phyloP scores from a whole-genome alignment of 306 rosid genomes.

The Cucurbita argyrosperma region DNA sequence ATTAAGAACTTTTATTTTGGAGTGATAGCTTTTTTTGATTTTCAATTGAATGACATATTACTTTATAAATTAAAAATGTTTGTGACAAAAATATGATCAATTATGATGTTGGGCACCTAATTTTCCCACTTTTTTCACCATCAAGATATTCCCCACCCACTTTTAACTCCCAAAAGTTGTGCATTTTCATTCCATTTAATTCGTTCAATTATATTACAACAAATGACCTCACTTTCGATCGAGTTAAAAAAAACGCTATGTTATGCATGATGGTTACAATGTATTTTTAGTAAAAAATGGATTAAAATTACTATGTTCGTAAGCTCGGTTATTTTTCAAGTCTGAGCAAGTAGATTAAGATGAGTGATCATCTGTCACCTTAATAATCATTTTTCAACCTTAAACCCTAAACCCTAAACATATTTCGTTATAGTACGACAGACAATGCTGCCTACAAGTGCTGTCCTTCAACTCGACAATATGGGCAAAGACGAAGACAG shows the following conservation, averaged over 20 bases:
- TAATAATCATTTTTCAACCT: too few relatives aligned
- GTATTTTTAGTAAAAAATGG: too few relatives aligned
- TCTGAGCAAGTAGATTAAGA: too few relatives aligned
- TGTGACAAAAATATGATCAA: neutral
- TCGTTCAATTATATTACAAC: neutral
- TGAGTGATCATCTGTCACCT: too few relatives aligned
- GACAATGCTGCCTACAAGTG: too few relatives aligned
- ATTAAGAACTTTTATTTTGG: neutral
- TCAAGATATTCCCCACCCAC: conserved; percentile 5
- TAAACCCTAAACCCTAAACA: too few relatives aligned
- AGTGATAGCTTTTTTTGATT: neutral
- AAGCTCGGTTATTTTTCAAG: neutral
- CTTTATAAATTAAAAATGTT: neutral
- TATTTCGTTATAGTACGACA: too few relatives aligned
- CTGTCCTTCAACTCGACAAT: too few relatives aligned
- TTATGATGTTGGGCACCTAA: conserved; percentile 1
- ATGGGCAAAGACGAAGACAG: too few relatives aligned
- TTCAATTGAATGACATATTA: neutral
- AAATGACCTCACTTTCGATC: neutral
- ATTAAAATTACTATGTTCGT: neutral
- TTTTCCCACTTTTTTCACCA: conserved; percentile 3
- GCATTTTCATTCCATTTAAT: neutral
- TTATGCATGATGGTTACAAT: neutral
- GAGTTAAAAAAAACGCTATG: too few relatives aligned
- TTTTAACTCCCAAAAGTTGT: neutral